Base-by-base conservation (phyloP, 202 grass and related monocot species). In the Eragrostis tef region DNA sequence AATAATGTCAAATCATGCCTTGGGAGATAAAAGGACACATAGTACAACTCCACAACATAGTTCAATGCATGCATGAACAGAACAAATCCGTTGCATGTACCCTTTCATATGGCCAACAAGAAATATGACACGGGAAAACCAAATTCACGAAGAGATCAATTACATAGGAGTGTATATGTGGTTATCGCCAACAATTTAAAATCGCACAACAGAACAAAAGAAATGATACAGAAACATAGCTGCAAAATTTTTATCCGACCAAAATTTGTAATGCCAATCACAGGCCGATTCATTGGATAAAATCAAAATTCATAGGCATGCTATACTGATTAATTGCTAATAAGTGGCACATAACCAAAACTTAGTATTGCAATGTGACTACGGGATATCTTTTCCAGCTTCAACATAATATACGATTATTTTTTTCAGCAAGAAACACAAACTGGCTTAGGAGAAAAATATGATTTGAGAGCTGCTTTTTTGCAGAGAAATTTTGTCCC, bases 391-490 rank as follows among this genome's bases (percentile, higher is more conserved):
- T n/a, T n/a, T n/a, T n/a, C n/a, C n/a, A n/a, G n/a, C n/a, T n/a
- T n/a, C n/a, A n/a, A n/a, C n/a, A n/a, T n/a, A n/a, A n/a, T n/a
- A n/a, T n/a, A n/a, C n/a, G n/a, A n/a, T n/a, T n/a, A n/a, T 41
- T 11, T 59, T 11, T 25, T 78, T 72, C 47, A 24, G 7, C 64
- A 11, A 83, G 8, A 47, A 39, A 2, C 34, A 39, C 34, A 76
- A n/a, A n/a, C n/a, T n/a, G n/a, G n/a, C n/a, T n/a, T n/a, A n/a
- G n/a, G n/a, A 34, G 34, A 50, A 71, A 71, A 64, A 0, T 6
- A 78, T 25, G 43, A 41, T 79, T 49, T 24, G 47, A 20, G 34
- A 31, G 46, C n/a, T 64, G 42, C 9, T 27, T 65, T 54, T 71
- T 24, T 1, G 57, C 6, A 52, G 67, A 75, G 6, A 57, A 57